These are phyloP conservation scores for Zalerion maritima DNA, from an alignment of 495 filamentous ascomycete species.

Conservation along the genomic window DNA sequence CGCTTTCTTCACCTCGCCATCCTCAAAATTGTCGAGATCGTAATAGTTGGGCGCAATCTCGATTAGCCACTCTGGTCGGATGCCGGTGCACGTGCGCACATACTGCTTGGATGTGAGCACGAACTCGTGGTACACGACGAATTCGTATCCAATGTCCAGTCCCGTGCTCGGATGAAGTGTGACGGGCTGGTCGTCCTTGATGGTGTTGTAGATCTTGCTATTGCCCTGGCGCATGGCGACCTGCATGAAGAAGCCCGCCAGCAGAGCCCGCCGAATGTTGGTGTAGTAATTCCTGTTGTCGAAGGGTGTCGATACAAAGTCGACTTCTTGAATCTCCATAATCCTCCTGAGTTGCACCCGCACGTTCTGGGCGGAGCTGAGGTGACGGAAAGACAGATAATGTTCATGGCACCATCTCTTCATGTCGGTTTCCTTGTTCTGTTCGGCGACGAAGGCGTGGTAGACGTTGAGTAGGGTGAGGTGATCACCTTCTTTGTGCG, in stretches of 20 bases:
- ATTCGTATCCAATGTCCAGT: conserved; percentile 72
- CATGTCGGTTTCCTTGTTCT: conserved; percentile 51
- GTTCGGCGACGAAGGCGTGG: conserved; percentile 78
- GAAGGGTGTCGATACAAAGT: conserved; percentile 76
- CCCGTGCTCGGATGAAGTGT: conserved; percentile 87
- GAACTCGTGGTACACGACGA: conserved; percentile 98
- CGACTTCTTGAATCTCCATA: conserved; percentile 82
- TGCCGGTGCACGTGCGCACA: conserved; percentile 49
- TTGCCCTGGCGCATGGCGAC: conserved; percentile 77
- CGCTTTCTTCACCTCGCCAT: conserved; percentile 71
- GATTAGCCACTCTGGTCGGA: conserved; percentile 73
- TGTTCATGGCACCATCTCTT: conserved; percentile 96
- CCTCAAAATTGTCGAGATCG: conserved; percentile 66
- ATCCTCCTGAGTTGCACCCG: conserved; percentile 81
- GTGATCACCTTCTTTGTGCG: conserved; percentile 87
- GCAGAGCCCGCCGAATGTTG: conserved; percentile 89
- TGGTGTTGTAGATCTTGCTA: conserved; percentile 77
- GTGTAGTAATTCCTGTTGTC: conserved; percentile 94
- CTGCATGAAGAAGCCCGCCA: conserved; percentile 98
- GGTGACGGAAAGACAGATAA: conserved; percentile 78
- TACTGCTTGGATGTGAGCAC: conserved; percentile 97
- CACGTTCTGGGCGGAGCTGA: conserved; percentile 88
- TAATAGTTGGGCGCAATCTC: conserved; percentile 92
- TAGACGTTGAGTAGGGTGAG: conserved; percentile 95
- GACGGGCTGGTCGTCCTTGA: conserved; percentile 86